These are phyloP conservation scores for Trichoderma sp. DNA, from an alignment of 2,329 filamentous ascomycete species.

Conservation along the genomic window DNA sequence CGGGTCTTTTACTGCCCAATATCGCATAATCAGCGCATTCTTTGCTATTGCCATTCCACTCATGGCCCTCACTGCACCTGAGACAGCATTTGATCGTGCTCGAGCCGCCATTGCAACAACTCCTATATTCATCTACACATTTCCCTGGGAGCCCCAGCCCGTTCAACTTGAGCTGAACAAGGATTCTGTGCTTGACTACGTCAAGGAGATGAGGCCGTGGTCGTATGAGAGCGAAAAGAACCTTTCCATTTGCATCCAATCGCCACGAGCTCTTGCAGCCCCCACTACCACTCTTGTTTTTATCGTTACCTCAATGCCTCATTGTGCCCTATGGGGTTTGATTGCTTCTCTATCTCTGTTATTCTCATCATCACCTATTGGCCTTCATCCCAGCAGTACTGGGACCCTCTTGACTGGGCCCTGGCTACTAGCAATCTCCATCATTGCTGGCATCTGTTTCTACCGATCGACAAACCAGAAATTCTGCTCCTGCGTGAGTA, in stretches of 20 bases:
- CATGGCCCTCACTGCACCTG: constrained; percentile 51
- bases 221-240: constrained; percentile 41
- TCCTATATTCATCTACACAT: constrained; percentile 24
- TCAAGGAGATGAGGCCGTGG: constrained; percentile 43
- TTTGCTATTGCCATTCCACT: constrained; percentile 50
- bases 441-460: constrained; percentile 39
- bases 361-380: constrained; percentile 48
- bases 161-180: constrained; percentile 36
- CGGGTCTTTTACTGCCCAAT: constrained; percentile 50
- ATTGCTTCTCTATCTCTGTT: constrained; percentile 49
- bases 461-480: constrained; percentile 35
- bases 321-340: constrained; percentile 51
- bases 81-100: constrained; percentile 54
- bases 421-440: constrained; percentile 44
- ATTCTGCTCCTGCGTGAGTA: constrained; percentile 39
- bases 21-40: constrained; percentile 54
- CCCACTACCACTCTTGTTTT: constrained; percentile 53
- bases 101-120: constrained; percentile 28
- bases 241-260: constrained; percentile 44
- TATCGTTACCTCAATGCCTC: constrained; percentile 48
- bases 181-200: constrained; percentile 41
- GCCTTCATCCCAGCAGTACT: constrained; percentile 42
- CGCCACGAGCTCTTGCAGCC: constrained; percentile 49
- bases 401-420: constrained; percentile 50
- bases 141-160: constrained; percentile 30